Conservation (phyloP, 1,284 basidiomycete species). For the Cryptococcus sp. region DNA sequence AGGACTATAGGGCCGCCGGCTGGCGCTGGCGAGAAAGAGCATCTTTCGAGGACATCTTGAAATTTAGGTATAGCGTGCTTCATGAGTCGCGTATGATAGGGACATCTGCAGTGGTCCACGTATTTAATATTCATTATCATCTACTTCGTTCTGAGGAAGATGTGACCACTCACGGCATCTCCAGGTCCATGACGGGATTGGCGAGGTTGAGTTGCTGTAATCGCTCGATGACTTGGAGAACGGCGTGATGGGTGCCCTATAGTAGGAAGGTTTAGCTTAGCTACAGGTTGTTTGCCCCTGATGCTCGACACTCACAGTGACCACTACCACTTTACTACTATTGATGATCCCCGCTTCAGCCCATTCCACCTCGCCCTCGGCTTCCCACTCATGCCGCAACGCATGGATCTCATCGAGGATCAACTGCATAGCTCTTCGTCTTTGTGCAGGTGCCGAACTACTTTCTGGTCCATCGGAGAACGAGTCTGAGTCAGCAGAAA, state of each 20-base stretch:
- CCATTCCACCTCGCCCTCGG: slow-evolving; percentile 44
- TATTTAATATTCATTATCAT: too few species aligned
- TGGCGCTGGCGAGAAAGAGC: slow-evolving; percentile 29
- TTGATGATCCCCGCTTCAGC: slow-evolving; percentile 51
- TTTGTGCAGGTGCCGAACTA: slow-evolving; percentile 23
- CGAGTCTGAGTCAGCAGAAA: slow-evolving; percentile 19
- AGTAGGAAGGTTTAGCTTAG: background rate
- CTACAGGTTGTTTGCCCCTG: too few species aligned
- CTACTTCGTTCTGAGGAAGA: background rate
- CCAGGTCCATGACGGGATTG: slow-evolving; percentile 53
- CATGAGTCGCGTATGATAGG: slow-evolving; percentile 51
- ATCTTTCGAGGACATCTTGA: slow-evolving; percentile 37
- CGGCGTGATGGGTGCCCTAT: slow-evolving; percentile 47
- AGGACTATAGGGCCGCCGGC: slow-evolving; percentile 37
- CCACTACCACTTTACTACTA: slow-evolving; percentile 47
- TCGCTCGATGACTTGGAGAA: slow-evolving; percentile 46
- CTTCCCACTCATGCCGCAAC: slow-evolving; percentile 36
- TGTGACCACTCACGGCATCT: slow-evolving; percentile 40
- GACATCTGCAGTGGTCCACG: slow-evolving; percentile 25
- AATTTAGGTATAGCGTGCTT: slow-evolving; percentile 45
- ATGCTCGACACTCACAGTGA: slow-evolving; percentile 35
- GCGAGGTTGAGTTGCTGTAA: slow-evolving; percentile 46
- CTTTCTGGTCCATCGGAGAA: slow-evolving; percentile 25
- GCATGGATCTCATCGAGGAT: slow-evolving; percentile 49
- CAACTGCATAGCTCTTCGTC: slow-evolving; percentile 47